phyloP scores from a whole-genome alignment of 345 rosid species.

The Capsella bursapastoris region DNA sequence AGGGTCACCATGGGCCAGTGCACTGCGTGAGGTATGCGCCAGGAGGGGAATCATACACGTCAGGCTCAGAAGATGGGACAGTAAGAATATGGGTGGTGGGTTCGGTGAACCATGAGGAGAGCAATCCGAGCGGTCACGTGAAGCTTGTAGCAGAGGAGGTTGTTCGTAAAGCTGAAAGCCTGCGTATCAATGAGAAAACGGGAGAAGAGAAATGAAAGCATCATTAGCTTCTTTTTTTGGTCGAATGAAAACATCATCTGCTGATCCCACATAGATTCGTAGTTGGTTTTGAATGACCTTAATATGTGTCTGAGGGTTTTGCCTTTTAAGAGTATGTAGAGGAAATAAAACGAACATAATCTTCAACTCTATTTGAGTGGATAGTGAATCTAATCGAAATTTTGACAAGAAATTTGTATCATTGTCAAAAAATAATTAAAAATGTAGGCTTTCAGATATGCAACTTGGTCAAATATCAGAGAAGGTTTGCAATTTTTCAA shows the following conservation, averaged over 20 bases:
- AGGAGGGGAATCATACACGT: constrained; percentile 93
- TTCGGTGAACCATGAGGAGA: constrained; percentile 49
- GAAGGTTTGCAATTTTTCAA: background rate
- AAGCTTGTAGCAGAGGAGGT: constrained; percentile 58
- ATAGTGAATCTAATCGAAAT: background rate
- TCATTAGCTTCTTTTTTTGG: background rate
- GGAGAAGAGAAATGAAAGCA: constrained; percentile 34
- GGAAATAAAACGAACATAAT: constrained; percentile 5
- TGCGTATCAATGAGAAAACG: constrained; percentile 49
- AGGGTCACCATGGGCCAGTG: constrained; percentile 99
- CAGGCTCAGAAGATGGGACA: constrained; percentile 98
- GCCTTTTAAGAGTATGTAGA: background rate
- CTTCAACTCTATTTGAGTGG: background rate
- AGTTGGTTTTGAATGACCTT: background rate
- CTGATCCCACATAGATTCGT: constrained; percentile 8
- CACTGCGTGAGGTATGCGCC: constrained; percentile 93
- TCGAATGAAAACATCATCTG: constrained; percentile 27
- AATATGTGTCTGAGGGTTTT: background rate
- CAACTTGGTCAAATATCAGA: background rate
- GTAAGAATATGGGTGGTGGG: constrained; percentile 66
- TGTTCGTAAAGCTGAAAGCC: constrained; percentile 51
- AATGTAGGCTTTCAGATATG: too few species aligned
- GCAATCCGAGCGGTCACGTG: constrained; percentile 43
- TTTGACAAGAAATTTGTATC: background rate
- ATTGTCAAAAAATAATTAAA: too few species aligned